Base-by-base conservation (phyloP, 2,329 filamentous ascomycete species). In the Xylariaceae sp. region DNA sequence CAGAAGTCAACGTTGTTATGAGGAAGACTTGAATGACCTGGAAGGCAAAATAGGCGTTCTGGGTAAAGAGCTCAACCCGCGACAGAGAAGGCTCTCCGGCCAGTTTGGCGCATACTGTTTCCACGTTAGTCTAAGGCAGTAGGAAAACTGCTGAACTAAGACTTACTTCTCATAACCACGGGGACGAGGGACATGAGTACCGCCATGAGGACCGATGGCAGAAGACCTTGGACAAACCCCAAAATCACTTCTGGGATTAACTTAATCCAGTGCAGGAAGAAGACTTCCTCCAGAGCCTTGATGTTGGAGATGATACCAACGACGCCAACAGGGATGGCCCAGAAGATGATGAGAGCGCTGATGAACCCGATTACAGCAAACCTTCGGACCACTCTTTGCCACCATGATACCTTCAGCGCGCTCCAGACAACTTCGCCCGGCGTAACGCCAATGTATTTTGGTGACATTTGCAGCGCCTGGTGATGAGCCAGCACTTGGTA, bases 1-100 rank as follows among this genome's bases (percentile, higher is more conserved):
- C 88, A 14, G 92, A 94, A 1, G 90, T 84, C 26, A 98, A 65
- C 0, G 94, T 96, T 0, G 91, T 87, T 45, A 98, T 86, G 55
- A 98, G 77, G 77, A 98, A 98, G 40, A 96, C 91, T 71, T 98
- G 93, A 17, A 97, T 82, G 39, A 98, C 86, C 73, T 95, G 91
- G 77, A 96, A 96, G 41, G 84, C 86, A 69, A 96, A 99, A 79
- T 96, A 98, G 65, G 87, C 90, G 69, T 93, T 95, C 71, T 98
- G 92, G 0, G 91, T 92, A 56, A 92, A 92, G 7, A 98, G 79
- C 73, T 99, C 95, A 14, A 96, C 87, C 9, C 89, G 83, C 1
- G 92, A 88, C 6, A 86, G 74, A 1, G 91, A 95, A 1, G 92
- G 91, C 60, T 90, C 90, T 53, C 95, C 95, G 40, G 90, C 83